Evolutionary conservation across 2,329 filamentous ascomycete species (phyloP), one percentile per base, ranked within the genome.

Genomic region (Huntiella decipiens): DNA sequence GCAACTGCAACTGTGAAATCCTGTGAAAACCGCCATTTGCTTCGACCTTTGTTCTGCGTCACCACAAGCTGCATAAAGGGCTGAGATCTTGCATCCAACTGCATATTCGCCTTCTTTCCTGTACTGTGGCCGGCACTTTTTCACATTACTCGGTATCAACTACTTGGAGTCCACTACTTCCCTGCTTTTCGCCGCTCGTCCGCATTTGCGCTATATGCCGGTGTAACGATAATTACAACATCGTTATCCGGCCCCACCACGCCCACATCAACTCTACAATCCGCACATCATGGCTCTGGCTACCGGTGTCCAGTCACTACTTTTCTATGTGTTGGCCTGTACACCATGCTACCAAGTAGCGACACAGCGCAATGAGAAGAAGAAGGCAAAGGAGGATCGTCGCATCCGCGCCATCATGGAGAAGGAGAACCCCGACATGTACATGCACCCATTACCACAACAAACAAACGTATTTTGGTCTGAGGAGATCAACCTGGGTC

Each of bases 391-490:
- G 56, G 71, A 71, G 54, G 77, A 80, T 51, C 70, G 77, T 47
- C 66, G 73, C 53, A 73, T 80, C 53, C 79, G 81, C 58, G 69
- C 71, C 39, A 73, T 67, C 49, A 61, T 77, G 48, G 73, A 81
- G 53, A 71, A 70, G 46, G 74, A 85, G 52, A 74, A 86, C 57
- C 82, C 83, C 0, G 74, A 73, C 36, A 61, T 76, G 8, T 91
- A 93, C 60, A 70, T 76, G 43, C 86, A 95, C 55, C 86, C 81
- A 1, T 74, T 77, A 38, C 82, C 85, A 1, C 91, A 85, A 55
- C 79, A 78, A 56, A 93, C 85, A 22, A 95, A 95, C 56, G 79
- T 80, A 10, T 84, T 83, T 62, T 95, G 87, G 87, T 67, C 72
- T 31, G 82, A 91, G 57, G 87, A 95, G 61, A 92, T 95, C 53